These are phyloP conservation scores for Hyphopichia fennica DNA, from an alignment of 1,139 yeast genomes.

Conservation along the genomic window DNA sequence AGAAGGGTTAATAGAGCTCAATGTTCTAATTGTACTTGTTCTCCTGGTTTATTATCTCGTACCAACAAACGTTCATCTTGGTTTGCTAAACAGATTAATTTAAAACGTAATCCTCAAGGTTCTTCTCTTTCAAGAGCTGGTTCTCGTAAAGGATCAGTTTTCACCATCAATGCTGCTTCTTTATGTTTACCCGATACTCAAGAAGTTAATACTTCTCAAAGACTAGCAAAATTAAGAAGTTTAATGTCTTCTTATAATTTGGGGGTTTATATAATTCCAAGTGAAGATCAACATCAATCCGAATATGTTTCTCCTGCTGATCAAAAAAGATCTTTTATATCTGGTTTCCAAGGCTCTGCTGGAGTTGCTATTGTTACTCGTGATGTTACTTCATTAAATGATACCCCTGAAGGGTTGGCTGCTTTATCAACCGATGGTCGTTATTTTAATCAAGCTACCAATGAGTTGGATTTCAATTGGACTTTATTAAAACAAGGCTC, in stretches of 20 bases:
- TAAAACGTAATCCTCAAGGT: conserved; percentile 29
- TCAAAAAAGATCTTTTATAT: conserved; percentile 80
- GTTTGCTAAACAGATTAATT: conserved; percentile 49
- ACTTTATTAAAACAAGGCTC: conserved; percentile 72
- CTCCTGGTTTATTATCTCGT: conserved; percentile 75
- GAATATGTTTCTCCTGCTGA: conserved; percentile 83
- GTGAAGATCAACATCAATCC: conserved; percentile 75
- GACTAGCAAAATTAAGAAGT: conserved; percentile 63
- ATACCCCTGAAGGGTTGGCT: conserved; percentile 65
- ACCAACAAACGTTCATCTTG: conserved; percentile 55
- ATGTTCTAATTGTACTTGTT: conserved; percentile 78
- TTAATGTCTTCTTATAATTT: conserved; percentile 45
- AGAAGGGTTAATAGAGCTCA: conserved; percentile 42
- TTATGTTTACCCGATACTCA: conserved; percentile 41
- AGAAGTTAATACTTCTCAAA: conserved; percentile 55
- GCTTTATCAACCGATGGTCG: conserved; percentile 93
- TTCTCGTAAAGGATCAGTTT: conserved; percentile 48
- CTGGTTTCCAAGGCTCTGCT: conserved; percentile 93
- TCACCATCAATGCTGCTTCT: conserved; percentile 46
- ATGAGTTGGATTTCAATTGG: conserved; percentile 92
- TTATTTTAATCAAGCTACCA: conserved; percentile 86
- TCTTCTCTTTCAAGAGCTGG: conserved; percentile 24
- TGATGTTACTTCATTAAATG: conserved; percentile 60
- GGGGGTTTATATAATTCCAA: conserved; percentile 55
- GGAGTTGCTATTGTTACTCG: conserved; percentile 88